Percentiles rank a stretch among this genome's conserved stretches.
phyloP scores from a whole-genome alignment of 2,329 filamentous ascomycete species.

The Cladosporium sp. region DNA sequence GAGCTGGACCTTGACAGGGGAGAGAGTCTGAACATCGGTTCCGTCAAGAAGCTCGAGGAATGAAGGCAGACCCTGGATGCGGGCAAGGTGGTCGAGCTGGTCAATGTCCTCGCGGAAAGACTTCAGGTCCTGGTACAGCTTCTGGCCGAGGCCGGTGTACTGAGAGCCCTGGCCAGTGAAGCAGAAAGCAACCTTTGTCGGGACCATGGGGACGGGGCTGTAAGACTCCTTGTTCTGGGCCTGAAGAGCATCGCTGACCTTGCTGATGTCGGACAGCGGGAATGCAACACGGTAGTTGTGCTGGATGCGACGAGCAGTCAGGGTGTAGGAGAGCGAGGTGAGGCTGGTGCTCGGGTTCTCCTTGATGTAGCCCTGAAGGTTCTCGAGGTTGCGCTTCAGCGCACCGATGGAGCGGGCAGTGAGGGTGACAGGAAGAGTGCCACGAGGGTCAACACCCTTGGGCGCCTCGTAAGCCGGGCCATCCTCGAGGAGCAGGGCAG shows the following conservation, averaged over 20 bases:
- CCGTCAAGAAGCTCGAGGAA: conserved; percentile 48
- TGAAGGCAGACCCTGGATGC: conserved; percentile 45
- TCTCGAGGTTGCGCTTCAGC: conserved; percentile 48
- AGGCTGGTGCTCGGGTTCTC: conserved; percentile 43
- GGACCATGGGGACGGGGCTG: conserved; percentile 50
- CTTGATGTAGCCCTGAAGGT: conserved; percentile 44
- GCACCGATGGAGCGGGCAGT: conserved; percentile 50
- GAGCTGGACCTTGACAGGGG: conserved; percentile 50
- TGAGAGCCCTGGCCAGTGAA: conserved; percentile 52
- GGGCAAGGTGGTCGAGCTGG: conserved; percentile 45
- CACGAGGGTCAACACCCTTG: conserved; percentile 41
- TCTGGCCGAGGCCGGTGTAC: conserved; percentile 48
- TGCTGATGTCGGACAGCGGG: conserved; percentile 43
- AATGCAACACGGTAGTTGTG: conserved; percentile 51
- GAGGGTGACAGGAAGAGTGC: conserved; percentile 46
- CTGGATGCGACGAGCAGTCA: conserved; percentile 51
- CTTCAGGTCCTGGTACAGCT: conserved; percentile 46
- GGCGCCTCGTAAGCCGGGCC: conserved; percentile 42
- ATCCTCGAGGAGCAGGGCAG: conserved; percentile 50
- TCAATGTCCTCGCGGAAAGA: conserved; percentile 48
- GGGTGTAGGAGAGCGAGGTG: conserved; percentile 48
- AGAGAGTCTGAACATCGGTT: conserved; percentile 46
- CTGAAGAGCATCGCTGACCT: conserved; percentile 43
- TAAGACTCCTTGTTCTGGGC: conserved; percentile 48
- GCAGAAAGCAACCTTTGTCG: conserved; percentile 48